Evolutionary conservation across 352 stramenopile genomes (phyloP).

Genomic region (Phytophthora sp.): DNA sequence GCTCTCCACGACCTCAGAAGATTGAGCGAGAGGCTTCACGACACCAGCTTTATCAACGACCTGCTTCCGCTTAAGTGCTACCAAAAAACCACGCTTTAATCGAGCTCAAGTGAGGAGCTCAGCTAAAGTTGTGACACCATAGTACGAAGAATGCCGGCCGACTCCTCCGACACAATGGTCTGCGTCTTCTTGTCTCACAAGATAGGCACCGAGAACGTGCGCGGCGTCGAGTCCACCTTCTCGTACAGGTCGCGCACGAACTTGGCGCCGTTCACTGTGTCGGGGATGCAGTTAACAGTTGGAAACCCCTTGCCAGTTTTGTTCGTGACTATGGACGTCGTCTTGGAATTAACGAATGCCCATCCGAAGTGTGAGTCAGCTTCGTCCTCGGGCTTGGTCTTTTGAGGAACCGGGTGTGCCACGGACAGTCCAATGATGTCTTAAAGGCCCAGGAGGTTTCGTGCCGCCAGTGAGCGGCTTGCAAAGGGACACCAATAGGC

Average conservation of each 20-base stretch:
- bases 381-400: constrained; percentile 45
- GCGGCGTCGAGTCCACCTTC: constrained; percentile 16
- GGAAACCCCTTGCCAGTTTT: constrained; percentile 25
- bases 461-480: constrained; percentile 64
- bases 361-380: constrained; percentile 44
- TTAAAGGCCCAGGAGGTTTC: constrained; percentile 92
- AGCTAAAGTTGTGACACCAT: too few species aligned
- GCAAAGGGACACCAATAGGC: constrained; percentile 90
- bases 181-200: constrained; percentile 74
- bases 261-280: constrained; percentile 32
- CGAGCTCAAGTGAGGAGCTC: too few species aligned
- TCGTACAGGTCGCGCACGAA: constrained; percentile 54
- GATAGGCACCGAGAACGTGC: constrained; percentile 60
- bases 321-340: neutral
- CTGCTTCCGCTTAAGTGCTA: too few species aligned
- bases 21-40: too few species aligned
- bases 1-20: too few species aligned
- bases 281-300: constrained; percentile 20
- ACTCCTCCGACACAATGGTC: constrained; percentile 87
- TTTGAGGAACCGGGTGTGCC: constrained; percentile 61
- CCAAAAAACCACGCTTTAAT: too few species aligned
- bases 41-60: too few species aligned
- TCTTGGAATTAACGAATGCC: constrained; percentile 35
- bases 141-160: constrained; percentile 68
- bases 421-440: constrained; percentile 89